These are phyloP conservation scores for Yamadazyma atlantica DNA, from an alignment of 1,139 yeast genomes.

Conservation along the genomic window DNA sequence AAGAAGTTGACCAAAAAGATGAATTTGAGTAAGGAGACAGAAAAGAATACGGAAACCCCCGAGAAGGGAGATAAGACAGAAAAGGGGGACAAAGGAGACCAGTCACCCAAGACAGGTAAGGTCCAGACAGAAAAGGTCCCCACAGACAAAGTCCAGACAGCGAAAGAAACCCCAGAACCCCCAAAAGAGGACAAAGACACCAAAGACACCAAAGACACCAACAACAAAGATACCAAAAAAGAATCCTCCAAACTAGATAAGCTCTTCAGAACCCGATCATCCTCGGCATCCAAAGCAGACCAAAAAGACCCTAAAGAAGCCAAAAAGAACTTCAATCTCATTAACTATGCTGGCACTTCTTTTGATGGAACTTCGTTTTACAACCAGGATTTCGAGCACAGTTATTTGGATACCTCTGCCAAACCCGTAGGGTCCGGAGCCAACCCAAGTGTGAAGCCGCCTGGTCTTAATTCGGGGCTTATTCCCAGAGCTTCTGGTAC, in stretches of 20 bases:
- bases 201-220: neutral
- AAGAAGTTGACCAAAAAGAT: constrained; percentile 49
- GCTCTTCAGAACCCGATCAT: constrained; percentile 14
- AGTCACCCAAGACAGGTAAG: neutral
- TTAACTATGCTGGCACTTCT: constrained; percentile 15
- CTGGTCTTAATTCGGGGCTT: constrained; percentile 7
- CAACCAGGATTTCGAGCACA: constrained; percentile 12
- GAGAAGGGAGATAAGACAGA: constrained; percentile 1
- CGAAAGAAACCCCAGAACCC: neutral
- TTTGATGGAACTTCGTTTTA: constrained; percentile 15
- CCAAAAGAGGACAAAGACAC: neutral
- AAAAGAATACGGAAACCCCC: constrained; percentile 1
- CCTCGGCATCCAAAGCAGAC: constrained; percentile 8
- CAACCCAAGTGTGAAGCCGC: constrained; percentile 5
- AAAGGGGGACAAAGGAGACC: constrained; percentile 3
- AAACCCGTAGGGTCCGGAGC: constrained; percentile 1
- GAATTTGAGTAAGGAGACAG: constrained; percentile 12
- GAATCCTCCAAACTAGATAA: constrained; percentile 14
- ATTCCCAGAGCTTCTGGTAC: constrained; percentile 1
- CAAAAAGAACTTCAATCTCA: constrained; percentile 13
- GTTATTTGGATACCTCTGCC: constrained; percentile 7
- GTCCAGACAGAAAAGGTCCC: neutral
- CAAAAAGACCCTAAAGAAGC: constrained; percentile 7
- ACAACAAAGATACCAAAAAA: constrained; percentile 3
- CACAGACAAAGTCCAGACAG: neutral